phyloP scores from a whole-genome alignment of 768 basidiomycete genomes.

The Panaeolus papilionaceus region DNA sequence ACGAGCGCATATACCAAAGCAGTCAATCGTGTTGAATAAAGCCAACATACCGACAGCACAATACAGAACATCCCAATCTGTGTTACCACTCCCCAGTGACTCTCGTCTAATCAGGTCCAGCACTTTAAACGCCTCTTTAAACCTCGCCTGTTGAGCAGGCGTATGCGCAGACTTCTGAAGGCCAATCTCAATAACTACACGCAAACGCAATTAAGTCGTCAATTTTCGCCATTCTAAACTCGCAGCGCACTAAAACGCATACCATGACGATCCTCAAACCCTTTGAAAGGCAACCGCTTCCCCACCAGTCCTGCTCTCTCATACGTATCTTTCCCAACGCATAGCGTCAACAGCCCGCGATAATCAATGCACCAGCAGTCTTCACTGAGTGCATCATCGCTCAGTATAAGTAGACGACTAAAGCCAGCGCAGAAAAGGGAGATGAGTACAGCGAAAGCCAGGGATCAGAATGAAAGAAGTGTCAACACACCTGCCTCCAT shows the following conservation, averaged over 20 bases:
- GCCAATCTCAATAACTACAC: conserved; percentile 54
- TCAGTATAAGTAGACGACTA: conserved; percentile 47
- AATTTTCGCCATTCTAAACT: neutral
- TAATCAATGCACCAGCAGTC: conserved; percentile 78
- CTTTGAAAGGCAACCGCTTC: conserved; percentile 57
- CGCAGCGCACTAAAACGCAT: conserved; percentile 26
- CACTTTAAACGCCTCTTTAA: conserved; percentile 44
- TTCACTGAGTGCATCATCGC: conserved; percentile 40
- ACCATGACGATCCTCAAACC: conserved; percentile 55
- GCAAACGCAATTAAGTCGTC: conserved; percentile 18
- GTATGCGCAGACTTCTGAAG: conserved; percentile 48
- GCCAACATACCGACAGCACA: conserved; percentile 24
- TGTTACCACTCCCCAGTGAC: conserved; percentile 37
- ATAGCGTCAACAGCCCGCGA: conserved; percentile 63
- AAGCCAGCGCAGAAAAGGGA: neutral
- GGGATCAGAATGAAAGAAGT: neutral
- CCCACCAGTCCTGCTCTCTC: conserved; percentile 68
- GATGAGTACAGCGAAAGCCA: neutral
- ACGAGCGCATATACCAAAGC: neutral
- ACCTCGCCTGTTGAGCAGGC: conserved; percentile 40
- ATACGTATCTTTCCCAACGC: conserved; percentile 62
- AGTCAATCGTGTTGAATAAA: too few relatives aligned
- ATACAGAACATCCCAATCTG: conserved; percentile 51
- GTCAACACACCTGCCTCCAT: conserved; percentile 34
- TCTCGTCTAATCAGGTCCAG: conserved; percentile 57